phyloP scores from a whole-genome alignment of 2,329 filamentous ascomycete genomes.

The Ophiostoma triangulosporum region DNA sequence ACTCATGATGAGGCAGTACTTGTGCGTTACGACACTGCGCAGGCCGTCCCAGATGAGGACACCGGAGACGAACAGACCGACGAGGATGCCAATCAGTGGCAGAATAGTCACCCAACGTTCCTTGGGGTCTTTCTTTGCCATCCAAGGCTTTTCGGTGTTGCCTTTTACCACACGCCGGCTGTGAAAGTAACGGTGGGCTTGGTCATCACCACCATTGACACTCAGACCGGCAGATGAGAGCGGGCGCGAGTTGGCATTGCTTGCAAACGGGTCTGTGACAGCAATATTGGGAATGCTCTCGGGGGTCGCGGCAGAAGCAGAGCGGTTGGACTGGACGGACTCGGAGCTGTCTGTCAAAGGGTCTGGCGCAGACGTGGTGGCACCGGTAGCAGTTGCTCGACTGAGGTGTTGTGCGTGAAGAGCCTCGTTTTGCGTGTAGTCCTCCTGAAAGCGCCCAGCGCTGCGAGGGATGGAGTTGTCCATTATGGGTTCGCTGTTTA shows the following conservation, averaged over 20 bases:
- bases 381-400: not conserved
- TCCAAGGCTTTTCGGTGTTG: conserved; percentile 65
- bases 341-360: conserved; percentile 29
- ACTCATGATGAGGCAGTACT: conserved; percentile 54
- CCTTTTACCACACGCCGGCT: conserved; percentile 60
- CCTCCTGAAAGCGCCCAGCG: not conserved
- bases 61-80: conserved; percentile 55
- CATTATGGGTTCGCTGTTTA: not conserved
- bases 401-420: not conserved
- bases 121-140: conserved; percentile 49
- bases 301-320: conserved; percentile 15
- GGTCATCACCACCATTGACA: conserved; percentile 21
- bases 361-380: conserved; percentile 17
- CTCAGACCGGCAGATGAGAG: conserved; percentile 27
- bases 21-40: conserved; percentile 56
- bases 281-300: conserved; percentile 13
- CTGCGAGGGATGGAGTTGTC: not conserved
- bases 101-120: conserved; percentile 83
- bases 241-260: conserved; percentile 25
- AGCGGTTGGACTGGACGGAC: conserved; percentile 16
- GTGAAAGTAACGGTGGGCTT: conserved; percentile 50
- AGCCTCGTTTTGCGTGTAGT: not conserved
- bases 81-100: conserved; percentile 54
- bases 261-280: conserved; percentile 31
- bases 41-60: conserved; percentile 67